These are phyloP conservation scores for Claviceps digitariae DNA, from an alignment of 2,329 filamentous ascomycete species.

Conservation along the genomic window DNA sequence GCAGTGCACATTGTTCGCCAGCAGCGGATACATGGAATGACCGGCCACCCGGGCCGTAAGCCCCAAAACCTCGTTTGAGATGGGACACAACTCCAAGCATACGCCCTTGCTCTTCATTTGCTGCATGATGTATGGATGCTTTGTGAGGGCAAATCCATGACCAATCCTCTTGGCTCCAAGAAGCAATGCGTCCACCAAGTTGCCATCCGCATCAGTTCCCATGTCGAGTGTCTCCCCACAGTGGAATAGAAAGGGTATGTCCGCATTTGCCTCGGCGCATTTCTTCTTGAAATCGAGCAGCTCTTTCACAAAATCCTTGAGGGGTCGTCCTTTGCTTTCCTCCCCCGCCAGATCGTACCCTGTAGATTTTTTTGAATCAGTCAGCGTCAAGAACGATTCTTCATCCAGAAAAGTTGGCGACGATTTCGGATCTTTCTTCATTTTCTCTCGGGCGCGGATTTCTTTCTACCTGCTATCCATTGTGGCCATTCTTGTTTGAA, in stretches of 20 bases:
- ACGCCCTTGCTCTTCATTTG: conserved; percentile 49
- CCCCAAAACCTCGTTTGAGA: conserved; percentile 63
- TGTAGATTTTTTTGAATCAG: conserved; percentile 12
- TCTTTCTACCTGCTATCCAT: conserved; percentile 44
- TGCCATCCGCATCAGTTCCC: conserved; percentile 50
- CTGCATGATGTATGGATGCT: conserved; percentile 53
- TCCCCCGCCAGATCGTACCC: conserved; percentile 61
- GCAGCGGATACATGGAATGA: conserved; percentile 52
- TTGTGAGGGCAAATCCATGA: conserved; percentile 56
- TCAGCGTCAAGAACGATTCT: not conserved
- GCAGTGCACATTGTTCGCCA: conserved; percentile 62
- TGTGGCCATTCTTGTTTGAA: conserved; percentile 43
- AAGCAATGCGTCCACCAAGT: conserved; percentile 54
- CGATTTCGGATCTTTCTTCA: not conserved
- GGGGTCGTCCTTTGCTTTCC: conserved; percentile 46
- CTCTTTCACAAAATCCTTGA: conserved; percentile 39
- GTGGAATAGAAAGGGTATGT: conserved; percentile 63
- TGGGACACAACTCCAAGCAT: conserved; percentile 64
- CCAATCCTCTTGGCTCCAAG: conserved; percentile 57
- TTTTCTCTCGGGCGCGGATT: not conserved
- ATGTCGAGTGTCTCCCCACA: conserved; percentile 61
- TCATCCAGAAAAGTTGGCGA: not conserved
- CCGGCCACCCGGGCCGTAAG: conserved; percentile 51
- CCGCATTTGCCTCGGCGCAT: conserved; percentile 32
- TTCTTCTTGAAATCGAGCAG: conserved; percentile 41